Evolutionary conservation across 2,329 filamentous ascomycete genomes (phyloP).

Genomic region (Colletotrichum filicis): DNA sequence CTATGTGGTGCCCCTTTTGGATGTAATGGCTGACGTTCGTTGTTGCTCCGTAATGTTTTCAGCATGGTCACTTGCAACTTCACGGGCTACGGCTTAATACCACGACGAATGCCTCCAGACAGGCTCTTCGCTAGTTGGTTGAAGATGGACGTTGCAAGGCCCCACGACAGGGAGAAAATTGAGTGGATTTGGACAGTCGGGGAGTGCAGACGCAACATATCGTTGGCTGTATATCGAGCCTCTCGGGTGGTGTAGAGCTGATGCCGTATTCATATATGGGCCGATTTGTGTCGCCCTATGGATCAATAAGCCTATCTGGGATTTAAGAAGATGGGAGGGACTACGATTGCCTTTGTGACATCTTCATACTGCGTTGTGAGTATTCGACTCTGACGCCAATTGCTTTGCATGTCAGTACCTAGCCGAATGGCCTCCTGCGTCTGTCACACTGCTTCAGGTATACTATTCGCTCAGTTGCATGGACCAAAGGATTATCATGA

Average conservation of each 20-base stretch:
- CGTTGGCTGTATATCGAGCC: neutral
- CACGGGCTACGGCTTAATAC: neutral
- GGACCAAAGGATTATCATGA: too few relatives aligned
- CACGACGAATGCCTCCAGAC: neutral
- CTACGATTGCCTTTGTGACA: neutral
- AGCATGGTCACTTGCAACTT: neutral
- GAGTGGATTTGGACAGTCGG: neutral
- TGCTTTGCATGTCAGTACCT: too few relatives aligned
- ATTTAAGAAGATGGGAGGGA: too few relatives aligned
- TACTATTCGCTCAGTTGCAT: too few relatives aligned
- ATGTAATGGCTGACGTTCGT: neutral
- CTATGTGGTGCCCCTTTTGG: neutral
- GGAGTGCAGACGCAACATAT: neutral
- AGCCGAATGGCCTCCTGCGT: too few relatives aligned
- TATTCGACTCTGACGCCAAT: too few relatives aligned
- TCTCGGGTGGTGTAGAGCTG: neutral
- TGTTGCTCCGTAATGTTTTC: neutral
- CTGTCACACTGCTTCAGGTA: too few relatives aligned
- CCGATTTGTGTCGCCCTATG: too few relatives aligned
- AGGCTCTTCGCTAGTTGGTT: neutral
- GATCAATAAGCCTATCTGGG: too few relatives aligned
- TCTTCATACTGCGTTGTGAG: too few relatives aligned
- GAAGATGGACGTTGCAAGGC: neutral
- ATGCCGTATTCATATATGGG: neutral
- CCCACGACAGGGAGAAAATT: neutral